phyloP scores from a whole-genome alignment of 768 basidiomycete genomes.

The Hypholoma sublateritium region DNA sequence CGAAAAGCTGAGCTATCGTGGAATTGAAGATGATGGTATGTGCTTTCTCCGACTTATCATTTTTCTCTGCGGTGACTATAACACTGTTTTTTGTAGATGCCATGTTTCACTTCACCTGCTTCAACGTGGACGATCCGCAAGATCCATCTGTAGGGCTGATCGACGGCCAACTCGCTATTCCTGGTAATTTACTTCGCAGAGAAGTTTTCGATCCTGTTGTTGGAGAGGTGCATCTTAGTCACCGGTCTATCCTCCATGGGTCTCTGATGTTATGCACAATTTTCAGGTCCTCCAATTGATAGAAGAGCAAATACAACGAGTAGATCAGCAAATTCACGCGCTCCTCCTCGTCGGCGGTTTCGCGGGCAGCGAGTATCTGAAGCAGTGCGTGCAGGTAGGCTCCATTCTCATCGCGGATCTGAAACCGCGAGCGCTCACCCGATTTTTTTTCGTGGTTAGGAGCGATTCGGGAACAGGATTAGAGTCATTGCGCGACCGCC shows the following conservation, averaged over 20 bases:
- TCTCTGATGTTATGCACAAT: conserved; percentile 1
- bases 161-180: conserved; percentile 83
- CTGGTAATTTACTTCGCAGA: conserved; percentile 72
- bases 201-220: conserved; percentile 94
- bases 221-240: conserved; percentile 51
- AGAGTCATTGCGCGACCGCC: conserved; percentile 78
- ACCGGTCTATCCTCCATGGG: not conserved
- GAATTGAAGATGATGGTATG: conserved; percentile 74
- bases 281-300: conserved; percentile 73
- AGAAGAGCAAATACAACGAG: conserved; percentile 68
- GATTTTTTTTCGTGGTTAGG: conserved; percentile 35
- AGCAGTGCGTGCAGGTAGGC: conserved; percentile 71
- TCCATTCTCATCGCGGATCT: conserved; percentile 4
- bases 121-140: conserved; percentile 82
- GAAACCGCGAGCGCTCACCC: conserved; percentile 10
- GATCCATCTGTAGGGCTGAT: conserved; percentile 78
- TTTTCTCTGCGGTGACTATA: too few relatives aligned
- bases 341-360: conserved; percentile 90
- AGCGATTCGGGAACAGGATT: conserved; percentile 64
- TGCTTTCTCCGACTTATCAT: not conserved
- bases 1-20: conserved; percentile 78
- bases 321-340: conserved; percentile 76
- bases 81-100: conserved; percentile 46
- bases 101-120: conserved; percentile 88
- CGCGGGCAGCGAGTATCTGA: conserved; percentile 83